Evolutionary conservation across 106 monocot species (phyloP).

Genomic region (Apostasia shenzhenica): DNA sequence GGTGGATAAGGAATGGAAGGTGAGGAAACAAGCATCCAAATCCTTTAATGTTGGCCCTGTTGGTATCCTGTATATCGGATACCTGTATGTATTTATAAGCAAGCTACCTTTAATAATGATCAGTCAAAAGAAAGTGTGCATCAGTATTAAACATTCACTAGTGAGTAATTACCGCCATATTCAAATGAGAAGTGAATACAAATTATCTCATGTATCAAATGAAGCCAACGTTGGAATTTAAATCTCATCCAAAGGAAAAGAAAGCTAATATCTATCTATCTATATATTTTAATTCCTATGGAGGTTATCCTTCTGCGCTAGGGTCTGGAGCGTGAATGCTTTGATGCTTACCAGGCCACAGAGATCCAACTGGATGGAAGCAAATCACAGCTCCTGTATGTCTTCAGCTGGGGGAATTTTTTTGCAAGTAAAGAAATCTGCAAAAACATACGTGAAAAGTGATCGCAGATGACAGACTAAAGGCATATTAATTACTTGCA

Average conservation of each 20-base stretch:
- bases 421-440: slow-evolving; percentile 69
- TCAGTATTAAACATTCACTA: not conserved
- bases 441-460: not conserved
- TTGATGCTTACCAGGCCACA: slow-evolving; percentile 69
- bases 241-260: not conserved
- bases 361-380: slow-evolving; percentile 88
- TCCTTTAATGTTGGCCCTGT: slow-evolving; percentile 81
- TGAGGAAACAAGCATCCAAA: slow-evolving; percentile 89
- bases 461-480: not conserved
- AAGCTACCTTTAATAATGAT: not conserved
- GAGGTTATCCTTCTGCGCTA: no score
- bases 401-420: slow-evolving; percentile 74
- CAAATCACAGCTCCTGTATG: slow-evolving; percentile 76
- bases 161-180: not conserved
- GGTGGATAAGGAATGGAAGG: slow-evolving; percentile 63
- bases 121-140: not conserved
- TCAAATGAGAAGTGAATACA: not conserved
- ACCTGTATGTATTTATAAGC: slow-evolving; percentile 41
- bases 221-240: not conserved
- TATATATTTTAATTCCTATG: no score
- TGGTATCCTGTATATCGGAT: slow-evolving; percentile 97
- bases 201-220: not conserved
- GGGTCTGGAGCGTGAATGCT: no score
- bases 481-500: not conserved
- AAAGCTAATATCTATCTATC: no score